Evolutionary conservation across 2,329 filamentous ascomycete genomes (phyloP), one percentile per base, ranked within the genome.

Genomic region (Alternaria burnsii): DNA sequence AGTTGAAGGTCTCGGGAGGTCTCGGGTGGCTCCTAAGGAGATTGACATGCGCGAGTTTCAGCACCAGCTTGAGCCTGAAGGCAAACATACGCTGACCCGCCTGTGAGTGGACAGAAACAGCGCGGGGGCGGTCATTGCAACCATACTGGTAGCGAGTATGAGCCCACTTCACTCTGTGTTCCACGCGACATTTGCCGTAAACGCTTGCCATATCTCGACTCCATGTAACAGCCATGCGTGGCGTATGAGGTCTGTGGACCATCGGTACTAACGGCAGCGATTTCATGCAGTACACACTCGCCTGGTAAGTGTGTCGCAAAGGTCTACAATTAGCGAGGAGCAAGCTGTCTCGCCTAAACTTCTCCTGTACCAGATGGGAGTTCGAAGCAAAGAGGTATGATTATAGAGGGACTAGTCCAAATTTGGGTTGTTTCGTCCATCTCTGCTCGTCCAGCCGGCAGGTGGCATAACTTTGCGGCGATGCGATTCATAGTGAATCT

Each of bases 31-130:
- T 24, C 7, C 9, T 6, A 51, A 53, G 18, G 50, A 55, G 40
- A 61, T 88, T 84, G 63, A 83, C 81, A 42, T 94, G 82, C 72
- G 83, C 85, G 68, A 84, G 79, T 81, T 88, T 91, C 92, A 91
- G 94, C 26, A 82, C 80, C 82, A 79, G 76, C 87, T 85, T 66
- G 55, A 65, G 62, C 76, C 86, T 85, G 65, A 55, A 65, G 60
- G 58, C 62, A 63, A 52, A 61, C 53, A 57, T 44, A 56, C 40
- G 53, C 47, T 57, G 40, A 34, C 16, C 30, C 11, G 42, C 50
- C 50, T 46, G 50, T 47, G 58, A 56, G 36, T 43, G 54, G 55
- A 59, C 50, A 36, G 61, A 55, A 59, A 32, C 34, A 32, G 55
- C 51, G 41, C 55, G 41, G 51, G 40, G 36, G 34, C 56, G 55